A percentile compares a stretch with the other conserved stretches of the same genome.
These are phyloP conservation scores for Chalciporus pseudorubinellus DNA, from an alignment of 768 basidiomycete genomes.

Conservation along the genomic window DNA sequence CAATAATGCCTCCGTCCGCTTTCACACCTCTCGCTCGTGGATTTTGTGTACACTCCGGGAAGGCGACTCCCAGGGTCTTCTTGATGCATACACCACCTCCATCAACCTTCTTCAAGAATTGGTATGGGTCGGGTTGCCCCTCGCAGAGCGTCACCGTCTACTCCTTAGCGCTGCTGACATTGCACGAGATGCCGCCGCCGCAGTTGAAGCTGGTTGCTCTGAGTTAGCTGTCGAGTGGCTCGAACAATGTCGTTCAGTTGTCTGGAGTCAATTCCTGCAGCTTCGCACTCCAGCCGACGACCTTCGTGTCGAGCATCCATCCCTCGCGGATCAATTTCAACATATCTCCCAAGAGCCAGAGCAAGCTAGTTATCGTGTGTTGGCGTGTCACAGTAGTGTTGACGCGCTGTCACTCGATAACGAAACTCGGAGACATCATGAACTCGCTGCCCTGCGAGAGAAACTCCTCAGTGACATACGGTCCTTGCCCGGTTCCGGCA, in stretches of 20 bases:
- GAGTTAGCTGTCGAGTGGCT: conserved; percentile 1
- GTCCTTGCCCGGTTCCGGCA: too few relatives aligned
- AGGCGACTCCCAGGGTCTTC: neutral
- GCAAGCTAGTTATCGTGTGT: too few relatives aligned
- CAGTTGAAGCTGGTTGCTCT: conserved; percentile 5
- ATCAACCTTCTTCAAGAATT: conserved; percentile 13
- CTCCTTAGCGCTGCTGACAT: conserved; percentile 8
- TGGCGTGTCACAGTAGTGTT: too few relatives aligned
- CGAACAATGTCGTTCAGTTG: conserved; percentile 5
- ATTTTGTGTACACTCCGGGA: neutral
- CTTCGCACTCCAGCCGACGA: neutral
- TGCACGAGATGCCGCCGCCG: conserved; percentile 14
- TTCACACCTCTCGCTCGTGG: neutral
- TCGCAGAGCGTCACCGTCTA: conserved; percentile 12
- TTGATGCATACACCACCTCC: conserved; percentile 14
- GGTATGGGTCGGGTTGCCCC: conserved; percentile 2
- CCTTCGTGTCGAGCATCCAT: neutral
- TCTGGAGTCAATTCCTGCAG: neutral
- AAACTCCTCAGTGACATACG: too few relatives aligned
- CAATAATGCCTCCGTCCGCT: neutral
- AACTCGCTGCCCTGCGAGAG: too few relatives aligned
- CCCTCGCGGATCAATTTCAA: neutral
- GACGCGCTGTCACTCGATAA: too few relatives aligned
- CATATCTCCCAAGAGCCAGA: neutral
- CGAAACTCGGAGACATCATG: too few relatives aligned